Evolutionary conservation across 495 filamentous ascomycete genomes (phyloP), one percentile per base, ranked within the genome.

Genomic region (Staphylotrichum longicolle): DNA sequence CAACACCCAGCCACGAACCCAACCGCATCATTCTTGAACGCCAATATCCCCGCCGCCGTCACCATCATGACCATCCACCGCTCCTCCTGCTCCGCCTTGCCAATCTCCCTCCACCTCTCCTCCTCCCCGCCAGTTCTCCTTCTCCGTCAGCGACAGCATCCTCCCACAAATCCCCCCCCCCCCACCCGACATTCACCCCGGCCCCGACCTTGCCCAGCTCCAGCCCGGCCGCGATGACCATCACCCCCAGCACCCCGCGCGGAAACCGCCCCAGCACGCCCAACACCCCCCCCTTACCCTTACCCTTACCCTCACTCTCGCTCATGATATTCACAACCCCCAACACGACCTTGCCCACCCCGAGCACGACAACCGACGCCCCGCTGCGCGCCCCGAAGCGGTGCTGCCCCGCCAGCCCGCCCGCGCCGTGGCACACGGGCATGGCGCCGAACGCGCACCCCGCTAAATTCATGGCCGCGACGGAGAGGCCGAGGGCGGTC

Each of bases 391-490:
- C 92, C 3, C 93, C 93, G 64, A 96, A 98, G 3, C 90, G 85
- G 66, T 90, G 89, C 70, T 96, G 93, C 1, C 86, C 93, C 3
- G 93, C 93, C 1, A 97, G 77, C 0, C 93, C 93, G 3, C 93
- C 93, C 11, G 91, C 91, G 5, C 93, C 93, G 69, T 97, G 93
- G 66, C 93, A 98, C 3, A 96, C 88, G 5, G 93, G 93, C 93
- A 98, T 98, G 0, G 87, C 89, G 35, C 91, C 93, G 70, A 96
- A 94, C 88, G 89, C 93, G 73, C 88, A 91, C 7, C 89, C 88
- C 5, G 88, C 63, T 6, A 97, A 75, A 69, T 97, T 97, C 86
- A 96, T 94, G 4, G 73, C 64, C 0, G 85, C 85, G 7, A 98
- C 89, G 48, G 89, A 93, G 54, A 95, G 67, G 0, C 92, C 93